Evolutionary conservation across 768 basidiomycete genomes (phyloP), one percentile per base, ranked within the genome.

Genomic region (Boletus sp.): DNA sequence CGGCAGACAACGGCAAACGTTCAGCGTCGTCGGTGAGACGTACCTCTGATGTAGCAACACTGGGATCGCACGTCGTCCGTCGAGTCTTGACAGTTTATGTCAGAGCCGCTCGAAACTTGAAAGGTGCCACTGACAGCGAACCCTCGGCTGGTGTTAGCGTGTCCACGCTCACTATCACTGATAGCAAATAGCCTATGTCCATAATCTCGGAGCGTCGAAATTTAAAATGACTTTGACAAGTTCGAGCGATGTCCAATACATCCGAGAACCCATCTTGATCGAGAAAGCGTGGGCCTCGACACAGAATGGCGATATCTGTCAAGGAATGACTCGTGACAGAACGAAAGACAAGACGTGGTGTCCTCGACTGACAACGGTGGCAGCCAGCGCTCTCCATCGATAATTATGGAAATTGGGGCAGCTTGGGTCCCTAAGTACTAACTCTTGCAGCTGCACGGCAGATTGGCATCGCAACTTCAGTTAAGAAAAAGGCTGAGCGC

Each of bases 261-360:
- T 9, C 44, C 45, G 54, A 53, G 54, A 44, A 17, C 24, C n/a
- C n/a, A 33, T 46, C 39, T 42, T 41, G 47, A 52, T 46, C 32
- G 47, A 49, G 46, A 17, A 7, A n/a, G 1, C 8, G 9, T 30
- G 46, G 41, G n/a, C 36, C 24, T 48, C 50, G 48, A 50, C 40
- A 11, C n/a, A 39, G 35, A 46, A 50, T 28, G 49, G 28, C 35
- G 17, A 39, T 14, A 32, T 39, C 42, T 51, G 60, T 53, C 64
- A 47, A 18, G 10, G 33, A 32, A 30, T n/a, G 45, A 17, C 45
- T 46, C 24, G 24, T 24, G 24, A 24, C 24, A 24, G 24, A 24
- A 35, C 11, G 33, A 35, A 35, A 8, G 37, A 15, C 37, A 37
- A 15, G 11, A 37, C 37, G 37, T 37, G 37, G 7, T 15, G 12